These are phyloP conservation scores for Eudorina sp. DNA, from an alignment of 139 green algal species.

Conservation along the genomic window DNA sequence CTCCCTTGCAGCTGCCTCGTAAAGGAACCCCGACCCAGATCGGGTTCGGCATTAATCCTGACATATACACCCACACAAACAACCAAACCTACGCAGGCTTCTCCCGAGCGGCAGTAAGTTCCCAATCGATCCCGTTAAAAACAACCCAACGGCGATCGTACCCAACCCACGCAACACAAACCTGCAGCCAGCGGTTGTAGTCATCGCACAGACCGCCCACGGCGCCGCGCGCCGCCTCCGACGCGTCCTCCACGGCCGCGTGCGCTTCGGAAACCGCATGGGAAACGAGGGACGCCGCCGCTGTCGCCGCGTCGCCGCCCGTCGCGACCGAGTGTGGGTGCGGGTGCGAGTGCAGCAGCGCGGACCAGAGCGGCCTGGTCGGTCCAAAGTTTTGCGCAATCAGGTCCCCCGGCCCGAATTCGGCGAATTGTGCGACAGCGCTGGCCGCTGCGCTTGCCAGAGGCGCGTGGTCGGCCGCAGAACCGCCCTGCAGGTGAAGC, in stretches of 20 bases:
- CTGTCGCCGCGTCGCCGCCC: background rate
- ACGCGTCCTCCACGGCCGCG: background rate
- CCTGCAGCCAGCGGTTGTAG: constrained; percentile 40
- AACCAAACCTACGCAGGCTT: too few species aligned
- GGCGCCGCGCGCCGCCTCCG: background rate
- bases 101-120: too few species aligned
- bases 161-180: background rate
- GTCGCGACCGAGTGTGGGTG: too few species aligned
- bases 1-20: too few species aligned
- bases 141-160: background rate
- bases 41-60: too few species aligned
- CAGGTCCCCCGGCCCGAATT: constrained; percentile 31
- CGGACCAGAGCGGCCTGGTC: constrained; percentile 10
- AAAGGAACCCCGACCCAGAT: too few species aligned
- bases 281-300: background rate
- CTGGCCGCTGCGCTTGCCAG: background rate
- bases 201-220: background rate
- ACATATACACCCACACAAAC: too few species aligned
- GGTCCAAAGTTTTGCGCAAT: constrained; percentile 8
- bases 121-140: too few species aligned
- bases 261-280: background rate
- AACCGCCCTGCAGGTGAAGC: background rate
- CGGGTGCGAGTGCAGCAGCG: constrained; percentile 6
- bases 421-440: background rate
- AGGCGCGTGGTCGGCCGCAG: background rate